These are phyloP conservation scores for Rhododendron molle DNA, from an alignment of 148 eudicot genomes.

Conservation along the genomic window DNA sequence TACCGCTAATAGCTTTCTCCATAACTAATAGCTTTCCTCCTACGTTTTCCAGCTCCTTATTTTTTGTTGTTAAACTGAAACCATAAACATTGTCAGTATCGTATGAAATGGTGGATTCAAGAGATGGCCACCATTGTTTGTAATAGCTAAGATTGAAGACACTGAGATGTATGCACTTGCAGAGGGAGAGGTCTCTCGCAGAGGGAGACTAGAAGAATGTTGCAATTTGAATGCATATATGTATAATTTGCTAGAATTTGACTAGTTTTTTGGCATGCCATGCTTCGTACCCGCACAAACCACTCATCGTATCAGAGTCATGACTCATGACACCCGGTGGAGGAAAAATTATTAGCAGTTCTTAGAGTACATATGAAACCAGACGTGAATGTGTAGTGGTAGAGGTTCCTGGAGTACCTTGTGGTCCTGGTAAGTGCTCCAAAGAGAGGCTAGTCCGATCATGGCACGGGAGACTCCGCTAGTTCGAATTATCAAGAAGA, in stretches of 20 bases:
- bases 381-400: too few relatives aligned
- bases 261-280: too few relatives aligned
- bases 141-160: background rate
- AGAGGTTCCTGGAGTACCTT: too few relatives aligned
- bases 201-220: background rate
- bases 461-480: too few relatives aligned
- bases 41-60: background rate
- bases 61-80: background rate
- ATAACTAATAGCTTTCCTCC: background rate
- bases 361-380: background rate
- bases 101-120: background rate
- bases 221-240: too few relatives aligned
- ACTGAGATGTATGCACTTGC: background rate
- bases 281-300: background rate
- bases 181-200: background rate
- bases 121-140: background rate
- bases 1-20: too few relatives aligned
- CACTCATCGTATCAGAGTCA: background rate
- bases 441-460: too few relatives aligned
- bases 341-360: background rate
- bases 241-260: too few relatives aligned
- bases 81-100: background rate
- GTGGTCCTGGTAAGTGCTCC: too few relatives aligned
- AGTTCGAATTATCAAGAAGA: too few relatives aligned
- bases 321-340: background rate